Evolutionary conservation across 768 basidiomycete genomes (phyloP).

Genomic region (Termitomyces sp.): DNA sequence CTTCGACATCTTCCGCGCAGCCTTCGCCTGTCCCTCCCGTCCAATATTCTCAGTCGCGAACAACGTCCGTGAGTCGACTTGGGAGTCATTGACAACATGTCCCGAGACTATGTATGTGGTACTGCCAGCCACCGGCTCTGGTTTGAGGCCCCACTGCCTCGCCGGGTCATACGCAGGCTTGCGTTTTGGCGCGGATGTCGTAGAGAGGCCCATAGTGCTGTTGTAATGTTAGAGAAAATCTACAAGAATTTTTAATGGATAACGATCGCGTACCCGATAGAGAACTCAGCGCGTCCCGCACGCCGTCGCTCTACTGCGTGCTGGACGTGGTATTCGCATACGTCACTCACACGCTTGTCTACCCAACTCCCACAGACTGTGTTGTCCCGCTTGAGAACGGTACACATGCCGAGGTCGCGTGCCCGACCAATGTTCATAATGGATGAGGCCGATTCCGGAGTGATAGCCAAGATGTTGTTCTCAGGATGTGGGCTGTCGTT

Average conservation of each 20-base stretch:
- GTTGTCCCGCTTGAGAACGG: constrained; percentile 74
- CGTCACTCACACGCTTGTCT: constrained; percentile 81
- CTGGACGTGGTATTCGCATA: constrained; percentile 92
- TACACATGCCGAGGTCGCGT: constrained; percentile 84
- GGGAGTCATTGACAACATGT: constrained; percentile 60
- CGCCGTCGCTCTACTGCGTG: constrained; percentile 73
- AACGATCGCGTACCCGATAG: constrained; percentile 58
- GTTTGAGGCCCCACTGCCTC: constrained; percentile 76
- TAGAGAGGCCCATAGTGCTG: constrained; percentile 76
- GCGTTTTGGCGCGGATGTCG: constrained; percentile 46
- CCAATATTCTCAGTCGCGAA: constrained; percentile 73
- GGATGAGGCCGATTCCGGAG: constrained; percentile 77
- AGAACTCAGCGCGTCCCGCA: constrained; percentile 83
- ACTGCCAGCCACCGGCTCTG: constrained; percentile 36
- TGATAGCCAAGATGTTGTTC: constrained; percentile 81
- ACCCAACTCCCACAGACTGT: constrained; percentile 85
- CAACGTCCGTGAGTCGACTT: constrained; percentile 38
- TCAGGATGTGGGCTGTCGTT: constrained; percentile 69
- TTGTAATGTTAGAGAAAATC: not conserved
- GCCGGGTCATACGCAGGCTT: constrained; percentile 63
- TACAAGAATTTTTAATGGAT: not conserved
- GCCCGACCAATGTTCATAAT: constrained; percentile 87
- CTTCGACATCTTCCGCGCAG: constrained; percentile 57
- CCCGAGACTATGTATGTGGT: constrained; percentile 83
- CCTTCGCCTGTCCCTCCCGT: constrained; percentile 75